Evolutionary conservation across 73 alveolate genomes (phyloP).

Genomic region (Diophrys sp.): DNA sequence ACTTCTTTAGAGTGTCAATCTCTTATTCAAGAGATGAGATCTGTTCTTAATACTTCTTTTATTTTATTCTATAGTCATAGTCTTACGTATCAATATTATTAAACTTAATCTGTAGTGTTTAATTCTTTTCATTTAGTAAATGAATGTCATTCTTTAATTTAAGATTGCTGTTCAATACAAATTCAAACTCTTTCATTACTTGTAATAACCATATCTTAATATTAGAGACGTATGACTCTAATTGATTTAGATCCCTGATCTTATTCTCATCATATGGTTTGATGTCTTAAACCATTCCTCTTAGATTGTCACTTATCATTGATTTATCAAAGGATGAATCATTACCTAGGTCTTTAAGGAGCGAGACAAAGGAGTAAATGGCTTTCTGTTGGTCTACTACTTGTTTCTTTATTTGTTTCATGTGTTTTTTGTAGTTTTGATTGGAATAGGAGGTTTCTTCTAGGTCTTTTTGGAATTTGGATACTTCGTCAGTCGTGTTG

Average conservation of each 20-base stretch:
- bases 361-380: background rate
- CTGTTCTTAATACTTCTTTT: constrained; percentile 3
- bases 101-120: background rate
- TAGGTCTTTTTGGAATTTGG: background rate
- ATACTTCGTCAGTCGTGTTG: background rate
- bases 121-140: background rate
- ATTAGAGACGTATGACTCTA: background rate
- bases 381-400: background rate
- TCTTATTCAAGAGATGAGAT: background rate
- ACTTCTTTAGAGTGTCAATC: constrained; percentile 11
- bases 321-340: background rate
- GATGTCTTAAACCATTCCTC: background rate
- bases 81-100: constrained; percentile 1
- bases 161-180: background rate
- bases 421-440: background rate
- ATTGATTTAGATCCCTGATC: background rate
- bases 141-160: too few relatives aligned
- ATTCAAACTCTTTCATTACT: background rate
- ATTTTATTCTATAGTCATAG: background rate
- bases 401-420: background rate
- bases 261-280: background rate
- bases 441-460: background rate
- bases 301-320: background rate
- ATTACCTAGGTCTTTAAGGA: background rate
- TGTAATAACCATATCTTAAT: background rate